Percentiles rank a stretch among this genome's conserved stretches.
Evolutionary conservation across 371 early-diverging fungal genomes (phyloP).

Genomic region (Dichotomocladium elegans): DNA sequence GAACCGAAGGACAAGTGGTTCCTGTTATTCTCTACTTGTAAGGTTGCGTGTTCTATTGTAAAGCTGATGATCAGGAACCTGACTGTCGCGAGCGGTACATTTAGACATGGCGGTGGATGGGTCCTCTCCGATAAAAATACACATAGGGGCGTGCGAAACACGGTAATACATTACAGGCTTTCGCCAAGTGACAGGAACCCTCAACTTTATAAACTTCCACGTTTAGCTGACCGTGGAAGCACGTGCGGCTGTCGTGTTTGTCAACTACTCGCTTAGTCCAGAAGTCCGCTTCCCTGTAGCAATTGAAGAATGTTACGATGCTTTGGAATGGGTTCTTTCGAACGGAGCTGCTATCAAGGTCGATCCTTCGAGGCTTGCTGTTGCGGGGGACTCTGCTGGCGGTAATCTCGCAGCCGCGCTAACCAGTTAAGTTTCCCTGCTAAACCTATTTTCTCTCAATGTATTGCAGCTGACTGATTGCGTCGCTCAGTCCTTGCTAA

Average conservation of each 20-base stretch:
- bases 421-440: constrained; percentile 1
- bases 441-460: not conserved
- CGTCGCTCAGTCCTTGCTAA: constrained; percentile 29
- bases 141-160: not conserved
- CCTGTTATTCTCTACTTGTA: constrained; percentile 17
- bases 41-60: too few species aligned
- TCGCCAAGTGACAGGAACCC: not conserved
- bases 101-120: constrained; percentile 18
- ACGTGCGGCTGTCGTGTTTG: constrained; percentile 17
- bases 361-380: constrained; percentile 17
- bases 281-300: constrained; percentile 30
- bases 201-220: not conserved
- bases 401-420: constrained; percentile 27
- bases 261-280: constrained; percentile 20
- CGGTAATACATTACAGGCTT: not conserved
- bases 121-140: not conserved
- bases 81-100: too few species aligned
- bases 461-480: not conserved
- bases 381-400: constrained; percentile 33
- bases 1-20: constrained; percentile 6
- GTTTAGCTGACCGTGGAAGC: constrained; percentile 4
- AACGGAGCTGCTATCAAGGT: constrained; percentile 15
- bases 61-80: too few species aligned
- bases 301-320: constrained; percentile 25
- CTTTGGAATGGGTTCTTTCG: constrained; percentile 19